A percentile compares a stretch with the other conserved stretches of the same genome.
phyloP scores from a whole-genome alignment of 352 stramenopile genomes.

The Phytophthora uliginosa region DNA sequence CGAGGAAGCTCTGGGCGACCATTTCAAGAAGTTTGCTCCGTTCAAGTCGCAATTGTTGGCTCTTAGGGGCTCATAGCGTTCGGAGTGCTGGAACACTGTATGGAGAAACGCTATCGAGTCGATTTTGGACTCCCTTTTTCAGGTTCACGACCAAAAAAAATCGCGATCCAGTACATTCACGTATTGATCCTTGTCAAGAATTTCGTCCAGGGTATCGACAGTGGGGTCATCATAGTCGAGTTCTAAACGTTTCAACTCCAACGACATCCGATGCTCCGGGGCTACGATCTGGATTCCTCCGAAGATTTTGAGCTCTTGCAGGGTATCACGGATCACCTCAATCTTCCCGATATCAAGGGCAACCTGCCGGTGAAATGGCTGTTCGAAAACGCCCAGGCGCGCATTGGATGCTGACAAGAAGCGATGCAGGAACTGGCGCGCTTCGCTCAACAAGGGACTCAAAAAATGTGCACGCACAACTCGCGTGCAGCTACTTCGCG shows the following conservation, averaged over 20 bases:
- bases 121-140: conserved; percentile 75
- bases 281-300: conserved; percentile 77
- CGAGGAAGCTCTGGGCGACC: conserved; percentile 24
- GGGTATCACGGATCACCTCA: conserved; percentile 39
- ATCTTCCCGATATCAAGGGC: conserved; percentile 37
- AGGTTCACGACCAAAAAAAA: conserved; percentile 53
- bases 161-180: conserved; percentile 84
- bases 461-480: conserved; percentile 76
- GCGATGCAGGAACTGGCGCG: conserved; percentile 69
- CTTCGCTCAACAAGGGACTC: conserved; percentile 68
- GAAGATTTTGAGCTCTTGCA: conserved; percentile 46
- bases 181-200: conserved; percentile 60
- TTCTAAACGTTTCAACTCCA: conserved; percentile 83
- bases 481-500: conserved; percentile 16
- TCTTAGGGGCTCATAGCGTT: conserved; percentile 82
- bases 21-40: conserved; percentile 35
- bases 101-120: conserved; percentile 90
- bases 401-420: conserved; percentile 60
- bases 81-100: conserved; percentile 79
- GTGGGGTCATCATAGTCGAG: conserved; percentile 7
- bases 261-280: conserved; percentile 89
- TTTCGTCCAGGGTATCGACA: conserved; percentile 37
- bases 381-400: conserved; percentile 56
- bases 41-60: conserved; percentile 61
- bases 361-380: conserved; percentile 78